phyloP scores from a whole-genome alignment of 2,329 filamentous ascomycete genomes.

The Nemania serpens region DNA sequence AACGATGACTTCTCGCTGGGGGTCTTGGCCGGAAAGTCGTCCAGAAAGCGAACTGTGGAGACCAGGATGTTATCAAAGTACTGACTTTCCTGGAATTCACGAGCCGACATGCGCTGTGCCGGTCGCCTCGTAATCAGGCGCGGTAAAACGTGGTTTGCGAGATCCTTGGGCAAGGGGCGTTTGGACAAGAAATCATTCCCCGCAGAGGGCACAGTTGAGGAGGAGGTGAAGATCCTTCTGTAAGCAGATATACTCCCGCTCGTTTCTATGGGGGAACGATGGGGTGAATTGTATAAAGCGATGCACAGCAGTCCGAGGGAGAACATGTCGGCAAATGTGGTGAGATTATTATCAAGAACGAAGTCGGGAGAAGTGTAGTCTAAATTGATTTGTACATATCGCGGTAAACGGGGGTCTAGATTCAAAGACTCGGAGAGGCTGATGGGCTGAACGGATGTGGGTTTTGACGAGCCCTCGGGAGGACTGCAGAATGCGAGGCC shows the following conservation, averaged over 20 bases:
- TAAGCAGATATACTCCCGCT: slow-evolving; percentile 83
- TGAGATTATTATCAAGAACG: slow-evolving; percentile 86
- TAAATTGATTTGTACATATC: slow-evolving; percentile 82
- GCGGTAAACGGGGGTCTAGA: slow-evolving; percentile 81
- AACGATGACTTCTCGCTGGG: slow-evolving; percentile 89
- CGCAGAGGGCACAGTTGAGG: slow-evolving; percentile 76
- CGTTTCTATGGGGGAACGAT: slow-evolving; percentile 81
- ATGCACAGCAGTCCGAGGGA: slow-evolving; percentile 87
- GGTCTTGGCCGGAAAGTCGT: slow-evolving; percentile 89
- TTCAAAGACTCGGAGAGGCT: slow-evolving; percentile 83
- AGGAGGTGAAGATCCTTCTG: slow-evolving; percentile 79
- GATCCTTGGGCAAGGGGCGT: slow-evolving; percentile 76
- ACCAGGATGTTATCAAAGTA: slow-evolving; percentile 98
- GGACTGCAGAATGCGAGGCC: slow-evolving; percentile 90
- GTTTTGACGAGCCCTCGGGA: slow-evolving; percentile 73
- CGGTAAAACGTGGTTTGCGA: slow-evolving; percentile 77
- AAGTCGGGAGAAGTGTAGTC: slow-evolving; percentile 97
- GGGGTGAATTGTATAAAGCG: slow-evolving; percentile 92
- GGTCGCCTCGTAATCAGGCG: slow-evolving; percentile 85
- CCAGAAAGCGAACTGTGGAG: slow-evolving; percentile 93
- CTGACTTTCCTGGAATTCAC: slow-evolving; percentile 90
- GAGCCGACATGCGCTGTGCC: slow-evolving; percentile 83
- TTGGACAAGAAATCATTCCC: slow-evolving; percentile 86
- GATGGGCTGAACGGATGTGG: slow-evolving; percentile 78
- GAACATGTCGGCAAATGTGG: slow-evolving; percentile 86